A percentile compares a stretch with the other conserved stretches of the same genome.
Conservation (phyloP, 108 stramenopile species). For the Epipyxis sp. region DNA sequence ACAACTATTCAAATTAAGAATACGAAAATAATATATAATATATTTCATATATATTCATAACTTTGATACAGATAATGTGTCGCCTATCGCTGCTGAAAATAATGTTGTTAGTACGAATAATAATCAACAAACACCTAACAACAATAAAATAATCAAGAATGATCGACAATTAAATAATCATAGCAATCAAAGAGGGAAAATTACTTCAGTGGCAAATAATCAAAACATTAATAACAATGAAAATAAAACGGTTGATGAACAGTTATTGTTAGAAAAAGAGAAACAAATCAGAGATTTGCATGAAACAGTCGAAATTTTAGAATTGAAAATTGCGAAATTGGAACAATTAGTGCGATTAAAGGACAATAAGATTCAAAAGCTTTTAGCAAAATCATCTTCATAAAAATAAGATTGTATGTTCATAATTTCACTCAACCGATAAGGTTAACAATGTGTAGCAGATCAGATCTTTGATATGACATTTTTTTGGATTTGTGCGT, state of each 20-base stretch:
- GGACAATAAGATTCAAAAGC: conserved; percentile 56
- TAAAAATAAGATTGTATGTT: too few relatives aligned
- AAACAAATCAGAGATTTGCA: conserved; percentile 53
- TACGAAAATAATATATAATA: too few relatives aligned
- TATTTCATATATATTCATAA: too few relatives aligned
- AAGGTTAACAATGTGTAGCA: too few relatives aligned
- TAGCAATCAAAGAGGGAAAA: not conserved
- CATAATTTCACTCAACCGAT: too few relatives aligned
- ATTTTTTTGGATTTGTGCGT: too few relatives aligned
- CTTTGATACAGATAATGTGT: too few relatives aligned
- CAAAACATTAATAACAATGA: not conserved
- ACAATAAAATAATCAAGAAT: too few relatives aligned
- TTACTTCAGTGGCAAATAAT: not conserved
- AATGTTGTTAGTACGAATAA: not conserved
- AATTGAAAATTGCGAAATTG: conserved; percentile 61
- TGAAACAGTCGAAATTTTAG: conserved; percentile 62
- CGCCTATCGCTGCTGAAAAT: not conserved
- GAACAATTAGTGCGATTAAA: conserved; percentile 65
- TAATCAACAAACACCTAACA: not conserved
- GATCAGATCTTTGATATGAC: too few relatives aligned
- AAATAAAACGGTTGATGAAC: conserved; percentile 33
- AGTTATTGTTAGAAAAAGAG: conserved; percentile 46
- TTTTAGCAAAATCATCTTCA: conserved; percentile 39
- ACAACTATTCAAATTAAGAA: too few relatives aligned
- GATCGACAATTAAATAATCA: too few relatives aligned